These are phyloP conservation scores for Mortierella sp. DNA, from an alignment of 371 early-diverging fungal genomes.

Conservation along the genomic window DNA sequence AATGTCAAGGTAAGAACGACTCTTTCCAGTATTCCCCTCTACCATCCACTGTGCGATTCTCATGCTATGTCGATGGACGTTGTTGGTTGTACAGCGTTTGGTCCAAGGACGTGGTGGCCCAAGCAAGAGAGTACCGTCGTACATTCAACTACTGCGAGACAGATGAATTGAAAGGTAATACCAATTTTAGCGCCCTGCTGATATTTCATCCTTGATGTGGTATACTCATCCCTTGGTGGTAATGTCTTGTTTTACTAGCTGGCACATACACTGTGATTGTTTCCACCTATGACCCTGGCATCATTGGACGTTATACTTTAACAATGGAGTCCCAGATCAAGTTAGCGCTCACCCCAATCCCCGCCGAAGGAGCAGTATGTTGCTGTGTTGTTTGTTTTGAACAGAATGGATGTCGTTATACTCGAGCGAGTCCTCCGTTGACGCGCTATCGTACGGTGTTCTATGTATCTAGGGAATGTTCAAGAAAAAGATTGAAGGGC, in stretches of 20 bases:
- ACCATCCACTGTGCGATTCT: neutral
- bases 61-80: neutral
- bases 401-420: neutral
- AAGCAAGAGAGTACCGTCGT: conserved; percentile 78
- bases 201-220: neutral
- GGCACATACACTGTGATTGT: conserved; percentile 81
- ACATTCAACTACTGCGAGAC: conserved; percentile 79
- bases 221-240: neutral
- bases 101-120: conserved; percentile 71
- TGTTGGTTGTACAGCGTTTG: conserved; percentile 60
- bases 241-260: conserved; percentile 49
- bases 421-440: neutral
- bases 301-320: conserved; percentile 74
- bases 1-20: conserved; percentile 60
- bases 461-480: conserved; percentile 71
- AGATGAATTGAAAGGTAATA: conserved; percentile 62
- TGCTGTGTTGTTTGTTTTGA: neutral
- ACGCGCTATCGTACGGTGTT: neutral
- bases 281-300: conserved; percentile 82
- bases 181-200: no score
- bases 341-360: conserved; percentile 66
- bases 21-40: neutral
- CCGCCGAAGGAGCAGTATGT: conserved; percentile 84
- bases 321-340: conserved; percentile 64
- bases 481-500: conserved; percentile 70